These are phyloP conservation scores for Medicago lupulina DNA, from an alignment of 306 rosid genomes.

Conservation along the genomic window DNA sequence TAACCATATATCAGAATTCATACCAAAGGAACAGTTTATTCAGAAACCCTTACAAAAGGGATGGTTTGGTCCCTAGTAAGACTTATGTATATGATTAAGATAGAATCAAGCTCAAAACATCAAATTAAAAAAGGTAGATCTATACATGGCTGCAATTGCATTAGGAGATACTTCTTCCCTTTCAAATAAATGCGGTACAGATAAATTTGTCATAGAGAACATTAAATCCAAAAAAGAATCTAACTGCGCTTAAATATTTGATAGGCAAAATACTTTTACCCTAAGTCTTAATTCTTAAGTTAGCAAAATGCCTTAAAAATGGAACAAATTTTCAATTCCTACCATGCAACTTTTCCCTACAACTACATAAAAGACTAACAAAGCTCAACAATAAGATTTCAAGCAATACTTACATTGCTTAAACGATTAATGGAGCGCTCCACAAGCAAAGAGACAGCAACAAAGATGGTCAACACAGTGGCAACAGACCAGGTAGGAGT, in stretches of 20 bases:
- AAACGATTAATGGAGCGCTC: constrained; percentile 86
- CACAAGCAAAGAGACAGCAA: constrained; percentile 88
- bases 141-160: not conserved
- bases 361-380: constrained; percentile 1
- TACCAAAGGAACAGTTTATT: constrained; percentile 25
- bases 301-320: constrained; percentile 26
- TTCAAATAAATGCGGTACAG: constrained; percentile 10
- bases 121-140: not conserved
- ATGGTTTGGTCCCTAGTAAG: constrained; percentile 4
- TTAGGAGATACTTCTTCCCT: constrained; percentile 6
- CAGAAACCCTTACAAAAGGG: not conserved
- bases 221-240: constrained; percentile 17
- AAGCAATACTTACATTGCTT: constrained; percentile 50
- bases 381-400: constrained; percentile 25
- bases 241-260: not conserved
- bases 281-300: constrained; percentile 1
- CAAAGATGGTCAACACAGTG: constrained; percentile 84
- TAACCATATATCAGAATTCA: constrained; percentile 30
- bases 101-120: constrained; percentile 15
- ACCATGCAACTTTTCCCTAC: constrained; percentile 9
- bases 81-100: not conserved
- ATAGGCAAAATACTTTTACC: not conserved
- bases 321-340: constrained; percentile 27
- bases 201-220: constrained; percentile 11
- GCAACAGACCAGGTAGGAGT: constrained; percentile 99